Conservation (phyloP, 306 rosid genomes). For the Corylus avellana region DNA sequence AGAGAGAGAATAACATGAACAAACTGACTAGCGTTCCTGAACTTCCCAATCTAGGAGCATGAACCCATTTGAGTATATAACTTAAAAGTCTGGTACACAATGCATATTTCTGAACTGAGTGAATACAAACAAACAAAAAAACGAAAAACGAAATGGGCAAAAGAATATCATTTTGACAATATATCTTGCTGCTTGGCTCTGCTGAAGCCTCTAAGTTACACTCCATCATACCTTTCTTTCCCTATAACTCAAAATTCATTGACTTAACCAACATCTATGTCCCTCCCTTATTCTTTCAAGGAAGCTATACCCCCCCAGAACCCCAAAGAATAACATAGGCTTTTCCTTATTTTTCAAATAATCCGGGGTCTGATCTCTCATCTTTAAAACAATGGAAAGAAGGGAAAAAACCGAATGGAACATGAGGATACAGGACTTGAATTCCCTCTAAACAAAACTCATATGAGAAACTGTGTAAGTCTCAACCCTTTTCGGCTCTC, state of each 20-base stretch:
- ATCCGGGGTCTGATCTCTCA: conserved; percentile 46
- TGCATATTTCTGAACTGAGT: conserved; percentile 37
- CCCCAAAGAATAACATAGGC: conserved; percentile 51
- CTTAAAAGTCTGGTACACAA: conserved; percentile 37
- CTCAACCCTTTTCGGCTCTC: conserved; percentile 41
- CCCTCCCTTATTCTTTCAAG: conserved; percentile 47
- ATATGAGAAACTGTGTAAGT: conserved; percentile 33
- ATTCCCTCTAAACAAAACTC: conserved; percentile 51
- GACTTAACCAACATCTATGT: conserved; percentile 33
- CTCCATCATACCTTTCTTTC: conserved; percentile 48
- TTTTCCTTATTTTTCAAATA: conserved; percentile 48
- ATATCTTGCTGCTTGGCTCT: conserved; percentile 48
- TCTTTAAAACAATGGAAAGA: conserved; percentile 50
- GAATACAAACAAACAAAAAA: conserved; percentile 27
- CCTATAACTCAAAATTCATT: conserved; percentile 36
- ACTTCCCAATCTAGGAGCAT: conserved; percentile 33
- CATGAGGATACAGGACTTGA: conserved; percentile 39
- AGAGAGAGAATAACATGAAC: conserved; percentile 27
- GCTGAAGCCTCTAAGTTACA: conserved; percentile 43
- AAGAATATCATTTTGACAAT: conserved; percentile 17
- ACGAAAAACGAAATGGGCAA: conserved; percentile 27
- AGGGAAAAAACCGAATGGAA: conserved; percentile 45
- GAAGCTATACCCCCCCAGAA: conserved; percentile 39
- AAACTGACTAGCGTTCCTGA: conserved; percentile 19
- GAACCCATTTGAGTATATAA: conserved; percentile 35